phyloP scores from a whole-genome alignment of 2,329 filamentous ascomycete species.

The Ascochyta pisi region DNA sequence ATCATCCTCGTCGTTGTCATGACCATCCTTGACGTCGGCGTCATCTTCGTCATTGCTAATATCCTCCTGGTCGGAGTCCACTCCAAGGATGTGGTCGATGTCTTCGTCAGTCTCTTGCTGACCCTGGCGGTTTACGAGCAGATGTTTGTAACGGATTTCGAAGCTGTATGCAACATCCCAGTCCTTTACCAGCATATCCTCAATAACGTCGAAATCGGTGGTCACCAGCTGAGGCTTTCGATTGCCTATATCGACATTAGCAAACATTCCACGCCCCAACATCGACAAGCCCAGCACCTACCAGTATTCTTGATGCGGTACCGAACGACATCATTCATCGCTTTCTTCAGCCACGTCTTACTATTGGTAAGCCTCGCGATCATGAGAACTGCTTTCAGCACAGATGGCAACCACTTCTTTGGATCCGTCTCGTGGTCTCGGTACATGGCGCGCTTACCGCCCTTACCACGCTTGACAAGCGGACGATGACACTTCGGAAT shows the following conservation, averaged over 20 bases:
- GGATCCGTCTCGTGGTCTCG: slow-evolving; percentile 36
- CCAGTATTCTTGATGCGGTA: slow-evolving; percentile 41
- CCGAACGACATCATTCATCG: slow-evolving; percentile 37
- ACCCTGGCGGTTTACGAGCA: slow-evolving; percentile 30
- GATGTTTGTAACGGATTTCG: slow-evolving; percentile 41
- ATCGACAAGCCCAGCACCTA: not conserved
- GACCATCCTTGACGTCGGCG: not conserved
- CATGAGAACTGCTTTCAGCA: slow-evolving; percentile 38
- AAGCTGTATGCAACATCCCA: slow-evolving; percentile 35
- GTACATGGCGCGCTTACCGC: slow-evolving; percentile 25
- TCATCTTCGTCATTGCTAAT: slow-evolving; percentile 8
- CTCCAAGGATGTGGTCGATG: slow-evolving; percentile 30
- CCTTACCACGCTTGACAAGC: slow-evolving; percentile 28
- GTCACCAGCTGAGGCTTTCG: slow-evolving; percentile 43
- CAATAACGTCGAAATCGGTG: slow-evolving; percentile 44
- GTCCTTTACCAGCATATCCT: slow-evolving; percentile 37
- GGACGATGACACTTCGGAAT: slow-evolving; percentile 43
- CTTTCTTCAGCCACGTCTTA: slow-evolving; percentile 31
- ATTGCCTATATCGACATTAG: slow-evolving; percentile 21
- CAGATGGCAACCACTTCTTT: slow-evolving; percentile 37
- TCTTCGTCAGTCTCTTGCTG: slow-evolving; percentile 28
- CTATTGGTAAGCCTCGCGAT: slow-evolving; percentile 33
- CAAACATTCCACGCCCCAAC: not conserved
- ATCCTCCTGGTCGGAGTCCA: slow-evolving; percentile 15
- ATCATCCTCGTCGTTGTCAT: slow-evolving; percentile 4